Conservation (phyloP, 768 basidiomycete species). For the Cystobasidium tubakii region DNA sequence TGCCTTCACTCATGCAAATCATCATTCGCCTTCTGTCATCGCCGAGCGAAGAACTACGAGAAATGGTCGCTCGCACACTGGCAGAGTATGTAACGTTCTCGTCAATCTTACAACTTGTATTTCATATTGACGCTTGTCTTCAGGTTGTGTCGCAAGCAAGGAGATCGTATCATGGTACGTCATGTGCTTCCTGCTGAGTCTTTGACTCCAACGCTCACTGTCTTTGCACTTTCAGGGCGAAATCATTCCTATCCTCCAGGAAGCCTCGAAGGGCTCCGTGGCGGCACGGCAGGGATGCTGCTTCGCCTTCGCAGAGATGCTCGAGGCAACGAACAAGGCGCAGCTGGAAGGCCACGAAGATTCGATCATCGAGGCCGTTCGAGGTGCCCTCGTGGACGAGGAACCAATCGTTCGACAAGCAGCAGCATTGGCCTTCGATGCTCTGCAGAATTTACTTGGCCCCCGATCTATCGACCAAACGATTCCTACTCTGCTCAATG, state of each 20-base stretch:
- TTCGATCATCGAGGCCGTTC: constrained; percentile 77
- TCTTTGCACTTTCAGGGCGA: constrained; percentile 54
- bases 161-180: constrained; percentile 66
- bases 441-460: constrained; percentile 85
- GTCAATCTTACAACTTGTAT: neutral
- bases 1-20: constrained; percentile 74
- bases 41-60: constrained; percentile 77
- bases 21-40: constrained; percentile 67
- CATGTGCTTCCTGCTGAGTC: too few relatives aligned
- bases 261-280: constrained; percentile 52
- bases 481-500: constrained; percentile 87
- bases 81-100: neutral
- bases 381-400: constrained; percentile 78
- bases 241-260: constrained; percentile 70
- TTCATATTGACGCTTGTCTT: neutral
- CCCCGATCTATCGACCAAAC: constrained; percentile 90
- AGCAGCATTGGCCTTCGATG: constrained; percentile 81
- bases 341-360: constrained; percentile 75
- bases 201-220: too few relatives aligned
- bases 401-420: constrained; percentile 78
- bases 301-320: constrained; percentile 74
- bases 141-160: constrained; percentile 95
- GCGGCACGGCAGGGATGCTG: constrained; percentile 71
- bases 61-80: constrained; percentile 55
- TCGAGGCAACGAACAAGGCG: constrained; percentile 76